Base-by-base conservation (phyloP, 2,329 filamentous ascomycete species). In the Xylaria sp. region DNA sequence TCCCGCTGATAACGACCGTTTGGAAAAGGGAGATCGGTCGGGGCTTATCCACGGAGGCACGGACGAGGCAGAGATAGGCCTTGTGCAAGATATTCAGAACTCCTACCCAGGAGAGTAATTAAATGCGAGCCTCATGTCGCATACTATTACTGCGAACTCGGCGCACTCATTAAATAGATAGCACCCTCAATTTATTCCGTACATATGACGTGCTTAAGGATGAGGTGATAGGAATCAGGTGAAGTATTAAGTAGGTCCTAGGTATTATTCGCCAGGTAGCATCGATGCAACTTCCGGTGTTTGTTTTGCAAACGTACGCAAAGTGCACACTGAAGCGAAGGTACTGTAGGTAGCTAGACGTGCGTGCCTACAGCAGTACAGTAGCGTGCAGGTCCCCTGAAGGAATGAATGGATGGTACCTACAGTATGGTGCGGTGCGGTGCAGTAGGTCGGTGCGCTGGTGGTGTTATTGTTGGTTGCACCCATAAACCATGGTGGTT, bases 401-500 rank as follows among this genome's bases (percentile, higher is more conserved):
- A 15, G 56, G 13, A n/a, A 43, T 43, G 41, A 39, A 20, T n/a
- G 28, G 10, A 55, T 55, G 52, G 25, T 54, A 54, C 51, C 28
- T 28, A 28, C 28, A 10, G 1, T 36, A 36, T 36, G 4, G 8
- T 36, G 33, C 33, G 1, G 7, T 36, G 33, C 33, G 49, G 12
- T 52, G 55, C 25, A 28, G 25, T 4, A 28, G 25, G 25, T 28
- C 25, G 25, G 25, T 33, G 31, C 31, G 49, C 23, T 52, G 56
- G 31, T 48, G 23, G 51, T 55, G 60, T 48, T 48, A 13, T 43
- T 60, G 60, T 48, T 60, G 48, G 65, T 67, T 20, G n/a, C 46
- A 63, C 60, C 23, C 49, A 20, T 15, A 67, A 58, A 58, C 55
- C 13, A 48, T 39, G 20, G 25, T 33, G 39, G 28, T 43, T 39